Conservation (phyloP, 345 rosid species). For the Noccaea caerulescens region DNA sequence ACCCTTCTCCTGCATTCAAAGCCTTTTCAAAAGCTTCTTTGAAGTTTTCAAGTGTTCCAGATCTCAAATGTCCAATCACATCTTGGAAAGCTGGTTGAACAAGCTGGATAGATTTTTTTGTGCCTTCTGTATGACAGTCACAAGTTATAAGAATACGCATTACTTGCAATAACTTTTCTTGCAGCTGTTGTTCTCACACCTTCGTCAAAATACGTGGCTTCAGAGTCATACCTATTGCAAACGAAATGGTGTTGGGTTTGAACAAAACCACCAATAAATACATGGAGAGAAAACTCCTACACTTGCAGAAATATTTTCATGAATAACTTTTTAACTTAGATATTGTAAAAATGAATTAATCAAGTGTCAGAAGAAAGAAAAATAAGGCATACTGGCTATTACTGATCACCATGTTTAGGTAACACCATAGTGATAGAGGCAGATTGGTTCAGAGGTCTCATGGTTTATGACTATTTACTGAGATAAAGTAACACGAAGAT, state of each 20-base stretch:
- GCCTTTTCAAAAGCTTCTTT: slow-evolving; percentile 82
- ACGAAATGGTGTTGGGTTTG: neutral
- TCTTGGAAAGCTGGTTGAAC: slow-evolving; percentile 87
- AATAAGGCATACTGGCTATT: no score
- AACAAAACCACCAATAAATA: slow-evolving; percentile 1
- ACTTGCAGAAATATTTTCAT: no score
- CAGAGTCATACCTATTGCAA: slow-evolving; percentile 70
- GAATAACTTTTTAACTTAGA: no score
- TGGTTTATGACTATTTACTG: no score
- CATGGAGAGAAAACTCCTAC: no score
- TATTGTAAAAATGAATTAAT: no score
- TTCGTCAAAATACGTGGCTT: slow-evolving; percentile 90
- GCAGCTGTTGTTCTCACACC: slow-evolving; percentile 88
- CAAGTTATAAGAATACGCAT: slow-evolving; percentile 37
- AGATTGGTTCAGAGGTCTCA: no score
- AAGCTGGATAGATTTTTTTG: slow-evolving; percentile 64
- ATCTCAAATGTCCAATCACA: slow-evolving; percentile 76
- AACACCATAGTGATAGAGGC: neutral
- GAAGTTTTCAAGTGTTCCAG: slow-evolving; percentile 67
- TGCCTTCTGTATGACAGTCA: neutral
- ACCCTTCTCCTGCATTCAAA: slow-evolving; percentile 77
- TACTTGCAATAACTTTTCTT: slow-evolving; percentile 90
- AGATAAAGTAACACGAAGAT: no score
- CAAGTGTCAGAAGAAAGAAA: no score
- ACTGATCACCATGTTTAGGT: neutral